Evolutionary conservation across 805 yeast species (phyloP).

Genomic region (Yamadazyma olivae): DNA sequence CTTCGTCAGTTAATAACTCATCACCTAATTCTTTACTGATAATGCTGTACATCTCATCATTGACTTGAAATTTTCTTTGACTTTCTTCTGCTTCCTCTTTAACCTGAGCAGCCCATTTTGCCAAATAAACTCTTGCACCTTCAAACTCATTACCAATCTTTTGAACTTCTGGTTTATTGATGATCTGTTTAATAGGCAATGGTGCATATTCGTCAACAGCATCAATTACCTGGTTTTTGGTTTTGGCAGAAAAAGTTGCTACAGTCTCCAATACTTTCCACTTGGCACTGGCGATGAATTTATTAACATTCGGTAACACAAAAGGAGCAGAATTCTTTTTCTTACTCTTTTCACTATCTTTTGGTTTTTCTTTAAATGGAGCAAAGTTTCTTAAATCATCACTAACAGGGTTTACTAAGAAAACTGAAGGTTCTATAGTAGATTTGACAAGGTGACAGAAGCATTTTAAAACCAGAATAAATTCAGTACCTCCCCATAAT

Average conservation of each 20-base stretch:
- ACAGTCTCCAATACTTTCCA: slow-evolving; percentile 86
- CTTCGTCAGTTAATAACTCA: slow-evolving; percentile 54
- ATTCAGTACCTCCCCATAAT: slow-evolving; percentile 92
- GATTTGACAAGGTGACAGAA: slow-evolving; percentile 66
- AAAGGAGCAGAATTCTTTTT: slow-evolving; percentile 2
- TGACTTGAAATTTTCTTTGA: slow-evolving; percentile 47
- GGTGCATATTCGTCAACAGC: slow-evolving; percentile 68
- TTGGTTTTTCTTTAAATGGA: slow-evolving; percentile 22
- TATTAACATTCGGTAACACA: slow-evolving; percentile 37
- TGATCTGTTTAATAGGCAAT: slow-evolving; percentile 50
- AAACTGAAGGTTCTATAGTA: slow-evolving; percentile 66
- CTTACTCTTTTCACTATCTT: not conserved
- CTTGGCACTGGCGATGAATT: slow-evolving; percentile 62
- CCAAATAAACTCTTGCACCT: slow-evolving; percentile 85
- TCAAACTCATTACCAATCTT: slow-evolving; percentile 87
- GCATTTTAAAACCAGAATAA: slow-evolving; percentile 52
- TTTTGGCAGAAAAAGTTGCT: slow-evolving; percentile 64
- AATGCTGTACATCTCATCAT: slow-evolving; percentile 57
- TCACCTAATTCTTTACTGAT: slow-evolving; percentile 62
- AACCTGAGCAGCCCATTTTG: slow-evolving; percentile 95
- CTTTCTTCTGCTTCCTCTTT: slow-evolving; percentile 82
- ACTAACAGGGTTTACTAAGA: slow-evolving; percentile 74
- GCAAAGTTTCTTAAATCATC: slow-evolving; percentile 61
- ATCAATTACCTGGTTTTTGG: slow-evolving; percentile 53
- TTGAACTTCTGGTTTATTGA: slow-evolving; percentile 76